Base-by-base conservation (phyloP, 1,139 yeast species). In the Suhomyces bolitotheri region DNA sequence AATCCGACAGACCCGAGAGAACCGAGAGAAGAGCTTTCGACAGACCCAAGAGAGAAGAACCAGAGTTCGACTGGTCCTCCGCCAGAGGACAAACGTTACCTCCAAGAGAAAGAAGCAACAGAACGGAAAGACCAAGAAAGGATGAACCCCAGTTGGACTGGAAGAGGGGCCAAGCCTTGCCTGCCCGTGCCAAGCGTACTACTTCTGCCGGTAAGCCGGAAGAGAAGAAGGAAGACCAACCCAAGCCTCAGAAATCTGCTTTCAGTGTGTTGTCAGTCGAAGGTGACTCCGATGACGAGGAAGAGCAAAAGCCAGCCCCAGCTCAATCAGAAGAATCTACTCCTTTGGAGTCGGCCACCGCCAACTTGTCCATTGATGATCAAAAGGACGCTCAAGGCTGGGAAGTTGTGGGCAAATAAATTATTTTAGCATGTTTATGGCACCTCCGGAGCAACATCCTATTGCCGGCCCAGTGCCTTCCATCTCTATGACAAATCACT, bases 261-360 rank as follows among this genome's bases (percentile, higher is more conserved):
- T 88, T 73, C 56, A 76, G 80, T 44, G 87, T 86, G 25, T 73
- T 88, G 59, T 71, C 78, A 35, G 66, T 71, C 39, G 90, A 82
- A 34, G 66, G 56, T 26, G 71, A 60, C 10, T 85, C 76, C 22
- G 88, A 80, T 14, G 85, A 78, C 5, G 84, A 78, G 34, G 73
- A 62, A 33, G 66, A 53, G 34, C 68, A 54, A 42, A 50, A 45
- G 34, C 55, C 44, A 26, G 8, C 8, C 20, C 8, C 20, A 7
- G 20, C 20, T 17, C 30, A 37, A 17, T 37, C 22, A 33, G 46
- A 29, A 23, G 39, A 36, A 8, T 10, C 20, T 4, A 11, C 20
- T 31, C 41, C 39, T 17, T 61, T 73, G 44, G 76, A 71, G 42
- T 46, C 64, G 36, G 66, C 67, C 25, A 66, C 81, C 29, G 66